A percentile compares a stretch with the other conserved stretches of the same genome.
Conservation (phyloP, 768 basidiomycete genomes). For the Gloeophyllum trabeum region DNA sequence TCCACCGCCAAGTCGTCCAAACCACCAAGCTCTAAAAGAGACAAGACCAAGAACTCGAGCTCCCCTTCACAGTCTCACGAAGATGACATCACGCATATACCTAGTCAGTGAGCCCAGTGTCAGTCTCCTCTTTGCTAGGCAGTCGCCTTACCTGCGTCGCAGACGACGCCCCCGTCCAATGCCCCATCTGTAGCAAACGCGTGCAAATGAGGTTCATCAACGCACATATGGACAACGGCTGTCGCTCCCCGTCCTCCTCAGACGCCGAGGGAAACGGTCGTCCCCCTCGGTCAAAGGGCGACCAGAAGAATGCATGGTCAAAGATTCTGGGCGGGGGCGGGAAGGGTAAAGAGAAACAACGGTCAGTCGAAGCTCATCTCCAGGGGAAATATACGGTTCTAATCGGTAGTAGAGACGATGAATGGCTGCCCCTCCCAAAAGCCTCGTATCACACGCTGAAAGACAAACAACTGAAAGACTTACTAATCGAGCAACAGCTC, state of each 20-base stretch:
- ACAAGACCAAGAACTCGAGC: background rate
- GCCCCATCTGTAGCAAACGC: slow-evolving; percentile 47
- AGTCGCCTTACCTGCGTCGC: slow-evolving; percentile 14
- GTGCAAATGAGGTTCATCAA: slow-evolving; percentile 44
- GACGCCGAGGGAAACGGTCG: slow-evolving; percentile 7
- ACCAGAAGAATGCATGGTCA: slow-evolving; percentile 16
- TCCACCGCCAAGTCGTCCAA: too few relatives aligned
- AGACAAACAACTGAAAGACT: slow-evolving; percentile 46
- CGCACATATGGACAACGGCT: slow-evolving; percentile 54
- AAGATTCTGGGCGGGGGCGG: slow-evolving; percentile 8
- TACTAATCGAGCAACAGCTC: slow-evolving; percentile 39
- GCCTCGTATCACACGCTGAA: slow-evolving; percentile 54
- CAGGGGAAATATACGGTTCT: background rate
- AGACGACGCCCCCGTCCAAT: slow-evolving; percentile 25
- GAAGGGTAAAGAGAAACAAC: slow-evolving; percentile 24
- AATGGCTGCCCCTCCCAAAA: slow-evolving; percentile 42
- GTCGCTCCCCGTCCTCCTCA: slow-evolving; percentile 20
- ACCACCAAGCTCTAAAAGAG: background rate
- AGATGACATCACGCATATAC: background rate
- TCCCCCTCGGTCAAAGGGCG: slow-evolving; percentile 25
- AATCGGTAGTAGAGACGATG: slow-evolving; percentile 17
- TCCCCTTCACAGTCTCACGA: background rate
- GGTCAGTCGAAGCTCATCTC: slow-evolving; percentile 2
- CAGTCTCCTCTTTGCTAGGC: slow-evolving; percentile 13
- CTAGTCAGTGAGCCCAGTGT: background rate